phyloP scores from a whole-genome alignment of 352 stramenopile genomes.

The Phytophthora pisi region DNA sequence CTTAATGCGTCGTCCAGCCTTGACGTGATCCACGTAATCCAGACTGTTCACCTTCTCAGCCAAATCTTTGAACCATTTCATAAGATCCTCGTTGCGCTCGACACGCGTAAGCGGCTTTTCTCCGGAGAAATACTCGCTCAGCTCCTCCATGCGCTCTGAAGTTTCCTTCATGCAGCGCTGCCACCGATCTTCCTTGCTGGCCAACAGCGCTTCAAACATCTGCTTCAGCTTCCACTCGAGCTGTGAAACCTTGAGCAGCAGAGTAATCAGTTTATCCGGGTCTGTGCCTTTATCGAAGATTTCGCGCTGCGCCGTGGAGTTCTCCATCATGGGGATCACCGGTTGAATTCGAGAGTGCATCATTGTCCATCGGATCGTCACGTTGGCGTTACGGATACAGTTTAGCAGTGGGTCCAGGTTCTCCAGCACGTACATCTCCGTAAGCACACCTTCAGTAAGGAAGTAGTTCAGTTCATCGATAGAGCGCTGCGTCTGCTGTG shows the following conservation, averaged over 20 bases:
- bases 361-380: constrained; percentile 94
- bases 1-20: constrained; percentile 94
- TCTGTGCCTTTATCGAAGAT: constrained; percentile 87
- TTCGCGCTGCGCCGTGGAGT: constrained; percentile 75
- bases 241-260: constrained; percentile 94
- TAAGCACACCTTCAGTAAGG: constrained; percentile 91
- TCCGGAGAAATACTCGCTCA: constrained; percentile 95
- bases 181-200: constrained; percentile 92
- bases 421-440: constrained; percentile 94
- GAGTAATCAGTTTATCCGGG: constrained; percentile 87
- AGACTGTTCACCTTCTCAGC: constrained; percentile 91
- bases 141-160: constrained; percentile 91
- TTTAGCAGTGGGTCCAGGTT: constrained; percentile 92
- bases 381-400: constrained; percentile 92
- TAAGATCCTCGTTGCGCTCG: constrained; percentile 93
- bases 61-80: constrained; percentile 93
- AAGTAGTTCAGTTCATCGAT: constrained; percentile 92
- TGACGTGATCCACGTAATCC: constrained; percentile 92
- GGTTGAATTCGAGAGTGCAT: constrained; percentile 93
- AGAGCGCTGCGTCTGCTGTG: constrained; percentile 81
- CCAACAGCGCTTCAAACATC: constrained; percentile 91
- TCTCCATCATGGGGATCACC: constrained; percentile 89
- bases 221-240: constrained; percentile 96
- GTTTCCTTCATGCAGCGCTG: constrained; percentile 89
- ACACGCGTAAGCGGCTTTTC: constrained; percentile 93